Base-by-base conservation (phyloP, 768 basidiomycete species). In the Mycena albidolilacea region DNA sequence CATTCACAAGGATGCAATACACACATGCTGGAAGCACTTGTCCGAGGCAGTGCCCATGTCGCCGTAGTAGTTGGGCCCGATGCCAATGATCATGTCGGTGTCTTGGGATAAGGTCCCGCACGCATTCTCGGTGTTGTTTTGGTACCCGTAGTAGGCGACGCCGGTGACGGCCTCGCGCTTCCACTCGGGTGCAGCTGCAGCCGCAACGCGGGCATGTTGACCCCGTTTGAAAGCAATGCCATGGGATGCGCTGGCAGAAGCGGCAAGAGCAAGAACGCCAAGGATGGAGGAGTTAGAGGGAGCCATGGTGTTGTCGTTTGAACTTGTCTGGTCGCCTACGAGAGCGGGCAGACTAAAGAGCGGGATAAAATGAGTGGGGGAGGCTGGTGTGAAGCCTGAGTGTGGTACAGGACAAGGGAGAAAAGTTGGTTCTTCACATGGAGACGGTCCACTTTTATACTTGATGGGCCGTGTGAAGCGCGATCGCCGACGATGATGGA, bases 31-130 rank as follows among this genome's bases (percentile, higher is more conserved):
- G 57, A 70, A 70, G 65, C 75, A 76, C 57, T 72, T 70, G 68
- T 44, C 12, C 23, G 74, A 75, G 37, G 58, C 70, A 5, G 59
- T 30, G 74, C 30, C n/a, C 50, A 75, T 64, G 52, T 76, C 59
- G 54, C 71, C 75, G 57, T 70, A 76, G 75, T 64, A 73, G 64
- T 58, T 48, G n/a, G 75, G 69, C 3, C 75, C 69, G 9, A 76
- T 65, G 5, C 75, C 75, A 17, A 73, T 73, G 68, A 76, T 73
- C 75, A 76, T 76, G 62, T 76, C 75, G 57, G 68, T 19, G 75
- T 76, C 75, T n/a, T 23, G 21, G 46, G 71, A 73, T 39, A 44
- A 44, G 3, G 75, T 76, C 41, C 75, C 75, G 39, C 75, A 76
- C 19, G 75, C 75, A 60, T 72, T 76, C 75, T 37, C 19, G 46